Evolutionary conservation across 257 asterid species (phyloP).

Genomic region (Scutellaria minor): DNA sequence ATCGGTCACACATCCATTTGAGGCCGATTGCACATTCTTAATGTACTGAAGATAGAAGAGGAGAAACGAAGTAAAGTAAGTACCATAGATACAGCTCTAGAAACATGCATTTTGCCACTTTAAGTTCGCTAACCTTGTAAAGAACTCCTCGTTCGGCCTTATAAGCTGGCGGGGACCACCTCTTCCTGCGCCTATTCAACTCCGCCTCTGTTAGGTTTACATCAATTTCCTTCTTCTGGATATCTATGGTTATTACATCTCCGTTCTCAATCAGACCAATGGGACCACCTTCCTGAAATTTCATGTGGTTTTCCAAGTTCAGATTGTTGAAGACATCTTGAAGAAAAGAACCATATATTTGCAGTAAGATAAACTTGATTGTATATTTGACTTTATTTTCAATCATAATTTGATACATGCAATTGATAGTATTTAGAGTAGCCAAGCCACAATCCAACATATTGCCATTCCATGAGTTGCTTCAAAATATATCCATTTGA

Average conservation of each 20-base stretch:
- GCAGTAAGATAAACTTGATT: background rate
- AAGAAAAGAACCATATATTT: background rate
- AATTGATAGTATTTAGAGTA: background rate
- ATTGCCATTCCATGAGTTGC: background rate
- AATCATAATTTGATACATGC: background rate
- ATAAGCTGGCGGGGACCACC: constrained; percentile 73
- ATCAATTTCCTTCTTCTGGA: constrained; percentile 68
- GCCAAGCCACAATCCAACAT: background rate
- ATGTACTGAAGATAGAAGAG: constrained; percentile 60
- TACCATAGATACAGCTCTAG: background rate
- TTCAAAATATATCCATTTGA: no score
- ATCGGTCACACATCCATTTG: constrained; percentile 93
- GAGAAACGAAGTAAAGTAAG: background rate
- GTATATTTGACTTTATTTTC: background rate
- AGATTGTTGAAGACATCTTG: background rate
- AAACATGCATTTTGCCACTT: background rate
- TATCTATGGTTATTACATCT: constrained; percentile 75
- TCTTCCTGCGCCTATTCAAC: constrained; percentile 72
- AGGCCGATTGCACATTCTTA: constrained; percentile 84
- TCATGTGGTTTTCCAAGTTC: background rate
- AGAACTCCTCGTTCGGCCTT: constrained; percentile 88
- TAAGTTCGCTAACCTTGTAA: constrained; percentile 61
- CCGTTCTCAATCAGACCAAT: constrained; percentile 83
- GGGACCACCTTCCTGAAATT: constrained; percentile 95
- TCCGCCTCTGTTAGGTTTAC: constrained; percentile 69